Percentiles rank a stretch among this genome's conserved stretches.
These are phyloP conservation scores for Ceratobasidium sp. DNA, from an alignment of 1,284 basidiomycete species.

Conservation along the genomic window DNA sequence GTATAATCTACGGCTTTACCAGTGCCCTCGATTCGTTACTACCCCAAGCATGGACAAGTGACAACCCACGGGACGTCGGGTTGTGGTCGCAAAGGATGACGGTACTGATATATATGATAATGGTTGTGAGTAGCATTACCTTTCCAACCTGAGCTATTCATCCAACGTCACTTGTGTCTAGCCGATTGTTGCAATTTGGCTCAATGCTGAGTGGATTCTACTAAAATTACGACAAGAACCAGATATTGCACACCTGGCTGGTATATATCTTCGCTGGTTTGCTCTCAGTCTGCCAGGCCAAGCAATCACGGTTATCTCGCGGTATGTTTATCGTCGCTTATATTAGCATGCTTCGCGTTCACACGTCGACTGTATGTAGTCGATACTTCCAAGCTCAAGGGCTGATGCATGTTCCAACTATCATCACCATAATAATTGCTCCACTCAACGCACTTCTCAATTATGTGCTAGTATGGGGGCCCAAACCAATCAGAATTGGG, in stretches of 20 bases:
- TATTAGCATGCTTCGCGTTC: background rate
- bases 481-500: constrained; percentile 67
- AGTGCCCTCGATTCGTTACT: constrained; percentile 91
- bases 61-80: constrained; percentile 86
- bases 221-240: constrained; percentile 87
- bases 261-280: constrained; percentile 82
- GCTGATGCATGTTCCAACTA: constrained; percentile 88
- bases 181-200: constrained; percentile 82
- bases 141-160: constrained; percentile 55
- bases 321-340: constrained; percentile 59
- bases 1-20: constrained; percentile 87
- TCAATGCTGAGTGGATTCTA: constrained; percentile 84
- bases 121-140: constrained; percentile 64
- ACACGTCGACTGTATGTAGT: constrained; percentile 57
- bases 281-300: constrained; percentile 92
- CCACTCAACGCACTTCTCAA: constrained; percentile 90
- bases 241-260: constrained; percentile 84
- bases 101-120: constrained; percentile 73
- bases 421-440: constrained; percentile 86
- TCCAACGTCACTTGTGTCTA: constrained; percentile 54
- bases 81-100: constrained; percentile 91
- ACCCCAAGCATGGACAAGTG: constrained; percentile 91
- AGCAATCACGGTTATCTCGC: constrained; percentile 77
- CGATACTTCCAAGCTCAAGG: constrained; percentile 93
- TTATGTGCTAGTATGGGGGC: constrained; percentile 91